Conservation (phyloP, 2,329 filamentous ascomycete genomes). For the Malbranchea cinnamomea region DNA sequence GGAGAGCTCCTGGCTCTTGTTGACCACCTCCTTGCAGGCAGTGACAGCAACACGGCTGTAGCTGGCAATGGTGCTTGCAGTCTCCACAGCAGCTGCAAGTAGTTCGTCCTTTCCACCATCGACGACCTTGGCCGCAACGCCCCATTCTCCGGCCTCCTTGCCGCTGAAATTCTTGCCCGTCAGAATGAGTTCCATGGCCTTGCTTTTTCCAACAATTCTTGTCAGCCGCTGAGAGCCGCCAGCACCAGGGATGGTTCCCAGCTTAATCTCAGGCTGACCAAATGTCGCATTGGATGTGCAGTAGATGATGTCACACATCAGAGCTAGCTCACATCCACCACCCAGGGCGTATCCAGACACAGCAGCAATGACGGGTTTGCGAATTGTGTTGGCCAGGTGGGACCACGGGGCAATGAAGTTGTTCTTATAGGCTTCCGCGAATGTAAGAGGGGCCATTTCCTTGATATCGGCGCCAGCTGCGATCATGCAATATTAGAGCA, state of each 20-base stretch:
- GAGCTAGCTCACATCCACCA: constrained; percentile 87
- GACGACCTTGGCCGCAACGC: constrained; percentile 71
- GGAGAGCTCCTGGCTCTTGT: constrained; percentile 89
- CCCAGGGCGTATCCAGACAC: constrained; percentile 91
- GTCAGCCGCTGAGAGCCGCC: constrained; percentile 85
- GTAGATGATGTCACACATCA: constrained; percentile 96
- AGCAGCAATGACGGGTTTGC: constrained; percentile 87
- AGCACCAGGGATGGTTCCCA: constrained; percentile 82
- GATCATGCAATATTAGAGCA: constrained; percentile 1
- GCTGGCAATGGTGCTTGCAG: constrained; percentile 76
- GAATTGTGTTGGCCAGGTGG: constrained; percentile 63
- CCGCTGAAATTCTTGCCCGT: constrained; percentile 76
- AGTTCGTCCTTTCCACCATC: constrained; percentile 60
- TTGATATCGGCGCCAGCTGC: constrained; percentile 90
- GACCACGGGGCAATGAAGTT: constrained; percentile 97
- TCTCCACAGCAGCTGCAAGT: constrained; percentile 64
- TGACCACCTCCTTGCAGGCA: constrained; percentile 94
- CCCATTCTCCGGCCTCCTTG: constrained; percentile 75
- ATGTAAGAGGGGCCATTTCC: constrained; percentile 90
- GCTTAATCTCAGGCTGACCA: constrained; percentile 92
- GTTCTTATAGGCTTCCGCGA: constrained; percentile 69
- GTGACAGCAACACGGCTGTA: constrained; percentile 78
- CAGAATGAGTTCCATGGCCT: constrained; percentile 81
- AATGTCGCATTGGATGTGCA: constrained; percentile 76
- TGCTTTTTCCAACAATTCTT: constrained; percentile 64